phyloP scores from a whole-genome alignment of 2,329 filamentous ascomycete species.

The Colletotrichum sansevieriae region DNA sequence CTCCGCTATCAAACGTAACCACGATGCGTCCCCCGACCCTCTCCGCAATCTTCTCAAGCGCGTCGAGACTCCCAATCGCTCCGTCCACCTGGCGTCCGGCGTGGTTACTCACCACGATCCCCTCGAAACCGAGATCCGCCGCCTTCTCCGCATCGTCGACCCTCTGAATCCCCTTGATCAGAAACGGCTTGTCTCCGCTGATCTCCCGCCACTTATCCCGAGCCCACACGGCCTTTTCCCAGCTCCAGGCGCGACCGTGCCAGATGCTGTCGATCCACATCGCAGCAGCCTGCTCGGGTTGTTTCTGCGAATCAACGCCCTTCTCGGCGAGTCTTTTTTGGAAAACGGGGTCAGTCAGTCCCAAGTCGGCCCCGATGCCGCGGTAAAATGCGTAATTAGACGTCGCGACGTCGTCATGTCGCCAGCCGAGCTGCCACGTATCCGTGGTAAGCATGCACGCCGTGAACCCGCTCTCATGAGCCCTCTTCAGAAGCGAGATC shows the following conservation, averaged over 20 bases:
- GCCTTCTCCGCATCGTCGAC: conserved; percentile 68
- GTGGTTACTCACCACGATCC: conserved; percentile 72
- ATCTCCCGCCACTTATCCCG: conserved; percentile 71
- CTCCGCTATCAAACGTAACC: conserved; percentile 60
- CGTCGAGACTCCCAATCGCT: conserved; percentile 64
- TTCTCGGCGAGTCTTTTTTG: conserved; percentile 62
- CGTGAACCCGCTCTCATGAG: conserved; percentile 66
- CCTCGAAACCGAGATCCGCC: conserved; percentile 69
- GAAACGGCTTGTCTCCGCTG: conserved; percentile 70
- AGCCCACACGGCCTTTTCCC: conserved; percentile 73
- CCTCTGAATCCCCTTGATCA: conserved; percentile 73
- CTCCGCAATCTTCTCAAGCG: conserved; percentile 59
- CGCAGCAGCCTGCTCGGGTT: conserved; percentile 65
- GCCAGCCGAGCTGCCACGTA: conserved; percentile 74
- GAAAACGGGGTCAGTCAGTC: conserved; percentile 71
- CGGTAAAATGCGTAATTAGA: conserved; percentile 75
- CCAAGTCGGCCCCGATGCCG: conserved; percentile 69
- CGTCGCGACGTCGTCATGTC: conserved; percentile 67
- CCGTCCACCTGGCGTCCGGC: conserved; percentile 64
- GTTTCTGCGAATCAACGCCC: conserved; percentile 60
- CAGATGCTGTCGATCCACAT: conserved; percentile 75
- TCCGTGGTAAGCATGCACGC: conserved; percentile 72
- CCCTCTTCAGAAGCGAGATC: conserved; percentile 66
- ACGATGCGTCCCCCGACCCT: conserved; percentile 39
- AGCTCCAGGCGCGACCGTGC: conserved; percentile 73